Evolutionary conservation across 306 rosid genomes (phyloP).

Genomic region (Vicia villosa): DNA sequence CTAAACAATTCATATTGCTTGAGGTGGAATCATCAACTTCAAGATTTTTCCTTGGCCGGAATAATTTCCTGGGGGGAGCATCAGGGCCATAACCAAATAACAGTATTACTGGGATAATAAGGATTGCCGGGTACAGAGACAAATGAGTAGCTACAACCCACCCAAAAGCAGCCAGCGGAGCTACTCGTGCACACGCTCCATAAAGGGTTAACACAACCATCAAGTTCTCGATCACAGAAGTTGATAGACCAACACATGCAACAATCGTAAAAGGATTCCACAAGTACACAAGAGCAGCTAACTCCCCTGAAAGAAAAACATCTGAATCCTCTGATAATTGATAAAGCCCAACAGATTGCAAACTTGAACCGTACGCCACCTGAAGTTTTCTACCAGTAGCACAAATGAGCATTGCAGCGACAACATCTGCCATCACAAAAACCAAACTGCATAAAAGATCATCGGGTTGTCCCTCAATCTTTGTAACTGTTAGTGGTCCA

Average conservation of each 20-base stretch:
- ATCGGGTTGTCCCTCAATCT: slow-evolving; percentile 76
- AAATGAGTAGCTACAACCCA: slow-evolving; percentile 95
- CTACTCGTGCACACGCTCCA: slow-evolving; percentile 53
- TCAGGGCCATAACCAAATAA: slow-evolving; percentile 86
- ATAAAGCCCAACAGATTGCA: slow-evolving; percentile 56
- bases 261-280: slow-evolving; percentile 58
- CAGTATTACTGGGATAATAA: slow-evolving; percentile 79
- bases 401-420: slow-evolving; percentile 70
- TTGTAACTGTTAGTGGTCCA: slow-evolving; percentile 78
- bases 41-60: slow-evolving; percentile 44
- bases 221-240: slow-evolving; percentile 54
- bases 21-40: slow-evolving; percentile 47
- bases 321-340: slow-evolving; percentile 51
- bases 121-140: slow-evolving; percentile 82
- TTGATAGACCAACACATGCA: slow-evolving; percentile 57
- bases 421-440: slow-evolving; percentile 80
- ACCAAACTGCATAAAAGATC: slow-evolving; percentile 82
- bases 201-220: slow-evolving; percentile 49
- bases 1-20: slow-evolving; percentile 42
- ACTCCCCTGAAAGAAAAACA: slow-evolving; percentile 48
- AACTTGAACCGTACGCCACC: slow-evolving; percentile 53
- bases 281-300: slow-evolving; percentile 52
- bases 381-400: slow-evolving; percentile 70
- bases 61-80: slow-evolving; percentile 81
- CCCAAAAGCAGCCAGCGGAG: slow-evolving; percentile 90